phyloP scores from a whole-genome alignment of 176 grass and related monocot genomes.

The Triticum monococcum region DNA sequence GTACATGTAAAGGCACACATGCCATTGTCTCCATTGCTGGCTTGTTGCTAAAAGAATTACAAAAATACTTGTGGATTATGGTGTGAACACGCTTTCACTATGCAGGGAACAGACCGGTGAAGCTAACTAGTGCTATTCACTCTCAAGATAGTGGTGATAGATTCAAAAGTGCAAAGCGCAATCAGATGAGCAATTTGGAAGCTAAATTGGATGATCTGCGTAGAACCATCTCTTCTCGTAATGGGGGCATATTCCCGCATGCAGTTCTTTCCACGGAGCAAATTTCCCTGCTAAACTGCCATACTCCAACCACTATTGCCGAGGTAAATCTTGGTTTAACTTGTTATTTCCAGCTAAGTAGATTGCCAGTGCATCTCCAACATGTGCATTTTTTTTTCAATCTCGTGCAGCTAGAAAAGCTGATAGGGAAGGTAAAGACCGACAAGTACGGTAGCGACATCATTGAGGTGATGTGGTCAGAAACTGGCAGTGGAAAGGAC shows the following conservation, averaged over 20 bases:
- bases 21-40: background rate
- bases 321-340: constrained; percentile 50
- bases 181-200: constrained; percentile 56
- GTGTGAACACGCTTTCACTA: constrained; percentile 15
- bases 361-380: background rate
- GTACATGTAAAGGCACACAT: background rate
- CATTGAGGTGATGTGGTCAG: constrained; percentile 55
- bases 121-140: constrained; percentile 43
- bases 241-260: constrained; percentile 70
- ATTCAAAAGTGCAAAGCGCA: constrained; percentile 49
- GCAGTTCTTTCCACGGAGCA: constrained; percentile 70
- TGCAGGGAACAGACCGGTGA: constrained; percentile 64
- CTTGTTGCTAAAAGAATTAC: background rate
- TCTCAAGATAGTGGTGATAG: constrained; percentile 29
- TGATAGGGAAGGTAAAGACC: constrained; percentile 85
- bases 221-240: constrained; percentile 49
- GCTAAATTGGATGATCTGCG: constrained; percentile 73
- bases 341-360: background rate
- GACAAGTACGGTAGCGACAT: constrained; percentile 68
- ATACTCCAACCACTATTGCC: constrained; percentile 57
- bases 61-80: background rate
- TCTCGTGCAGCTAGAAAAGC: constrained; percentile 66
- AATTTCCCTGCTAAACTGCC: constrained; percentile 52
- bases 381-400: constrained; percentile 6
- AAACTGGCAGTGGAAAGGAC: constrained; percentile 2